Conservation (phyloP, 2,329 filamentous ascomycete genomes). For the Aspergillus sp. region DNA sequence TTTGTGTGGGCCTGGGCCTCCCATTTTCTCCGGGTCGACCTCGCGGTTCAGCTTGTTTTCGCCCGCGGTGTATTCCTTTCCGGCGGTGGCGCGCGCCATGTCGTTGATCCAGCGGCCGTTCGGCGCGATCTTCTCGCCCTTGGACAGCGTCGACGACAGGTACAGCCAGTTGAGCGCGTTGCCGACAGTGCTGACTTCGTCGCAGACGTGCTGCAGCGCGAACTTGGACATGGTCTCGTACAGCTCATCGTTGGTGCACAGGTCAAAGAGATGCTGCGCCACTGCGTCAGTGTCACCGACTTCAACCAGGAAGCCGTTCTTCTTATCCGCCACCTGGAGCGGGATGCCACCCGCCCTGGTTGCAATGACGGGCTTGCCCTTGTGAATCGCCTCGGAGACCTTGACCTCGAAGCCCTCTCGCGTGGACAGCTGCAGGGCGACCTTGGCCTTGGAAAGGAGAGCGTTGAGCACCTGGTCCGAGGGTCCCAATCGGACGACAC, state of each 20-base stretch:
- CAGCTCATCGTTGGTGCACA: slow-evolving; percentile 64
- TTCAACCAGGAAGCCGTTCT: slow-evolving; percentile 72
- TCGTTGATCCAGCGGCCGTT: slow-evolving; percentile 70
- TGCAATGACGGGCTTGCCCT: slow-evolving; percentile 74
- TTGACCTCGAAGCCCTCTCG: slow-evolving; percentile 85
- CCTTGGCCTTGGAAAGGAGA: slow-evolving; percentile 67
- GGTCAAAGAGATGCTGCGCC: slow-evolving; percentile 61
- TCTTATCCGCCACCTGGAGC: slow-evolving; percentile 68
- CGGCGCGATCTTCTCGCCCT: slow-evolving; percentile 57
- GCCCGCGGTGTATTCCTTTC: slow-evolving; percentile 54
- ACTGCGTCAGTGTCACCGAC: slow-evolving; percentile 68
- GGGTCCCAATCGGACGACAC: slow-evolving; percentile 72
- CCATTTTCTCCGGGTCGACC: slow-evolving; percentile 20
- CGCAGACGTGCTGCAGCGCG: slow-evolving; percentile 66
- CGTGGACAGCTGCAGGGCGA: slow-evolving; percentile 75
- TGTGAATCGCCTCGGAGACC: slow-evolving; percentile 78
- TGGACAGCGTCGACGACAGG: slow-evolving; percentile 65
- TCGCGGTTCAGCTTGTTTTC: slow-evolving; percentile 57
- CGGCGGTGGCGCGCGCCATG: slow-evolving; percentile 65
- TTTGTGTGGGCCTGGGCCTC: background rate
- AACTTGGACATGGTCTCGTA: slow-evolving; percentile 65
- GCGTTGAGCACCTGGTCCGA: slow-evolving; percentile 79
- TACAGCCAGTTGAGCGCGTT: slow-evolving; percentile 76
- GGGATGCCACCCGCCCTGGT: slow-evolving; percentile 76
- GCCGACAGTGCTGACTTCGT: slow-evolving; percentile 78